Evolutionary conservation across 2,329 filamentous ascomycete genomes (phyloP), one percentile per base, ranked within the genome.

Genomic region (Claviceps sp.): DNA sequence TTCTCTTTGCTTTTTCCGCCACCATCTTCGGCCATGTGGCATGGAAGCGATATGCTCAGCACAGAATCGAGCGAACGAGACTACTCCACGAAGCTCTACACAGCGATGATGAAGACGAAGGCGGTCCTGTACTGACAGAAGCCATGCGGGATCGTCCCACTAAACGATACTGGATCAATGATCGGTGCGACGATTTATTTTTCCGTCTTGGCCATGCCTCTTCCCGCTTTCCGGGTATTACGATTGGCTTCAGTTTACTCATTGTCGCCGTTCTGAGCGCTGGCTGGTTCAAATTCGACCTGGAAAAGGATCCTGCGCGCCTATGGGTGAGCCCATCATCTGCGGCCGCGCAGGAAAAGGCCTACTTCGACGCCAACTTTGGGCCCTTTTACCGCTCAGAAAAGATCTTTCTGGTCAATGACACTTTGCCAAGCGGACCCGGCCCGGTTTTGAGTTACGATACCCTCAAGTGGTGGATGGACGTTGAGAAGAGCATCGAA

Each of bases 261-360:
- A 62, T 93, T 2, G 85, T 96, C 11, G 78, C 75, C 1, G 65
- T 95, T 4, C 73, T 98, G 55, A 96, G 90, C 63, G 69, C 91
- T 38, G 93, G 93, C 1, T 95, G 88, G 88, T 71, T 93, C 54
- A 80, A 81, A 45, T 98, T 98, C 62, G 77, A 86, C n/a, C 76
- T 98, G 38, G 93, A 97, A 67, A 86, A 76, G 22, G 86, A 97
- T 56, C 93, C 93, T 5, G 93, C 94, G 11, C 82, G 86, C 47
- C 73, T 98, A 8, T 98, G 93, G 93, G 93, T 98, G n/a, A 90
- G 91, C 60, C 93, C 93, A 7, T 85, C 86, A 8, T 97, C 93
- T 4, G 80, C 83, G 48, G 91, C 94, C 20, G 93, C 93, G 0
- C 79, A 88, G 63, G 91, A 98, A 65, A 98, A 98, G 70, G 78